phyloP scores from a whole-genome alignment of 2,329 filamentous ascomycete species.

The Nothomitra cinnamomea region DNA sequence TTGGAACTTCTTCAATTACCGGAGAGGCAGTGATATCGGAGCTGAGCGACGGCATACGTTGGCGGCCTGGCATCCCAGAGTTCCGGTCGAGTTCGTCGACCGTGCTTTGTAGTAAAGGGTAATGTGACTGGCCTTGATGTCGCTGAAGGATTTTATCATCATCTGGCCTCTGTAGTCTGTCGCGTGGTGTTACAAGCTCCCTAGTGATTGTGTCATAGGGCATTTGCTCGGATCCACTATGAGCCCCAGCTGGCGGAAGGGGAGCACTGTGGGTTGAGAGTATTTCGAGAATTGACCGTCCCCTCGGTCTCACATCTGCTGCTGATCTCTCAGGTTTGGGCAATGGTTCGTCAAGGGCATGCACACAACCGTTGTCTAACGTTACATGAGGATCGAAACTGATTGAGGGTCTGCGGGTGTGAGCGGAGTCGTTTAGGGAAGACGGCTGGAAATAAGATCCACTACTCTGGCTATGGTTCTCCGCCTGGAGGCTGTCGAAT shows the following conservation, averaged over 20 bases:
- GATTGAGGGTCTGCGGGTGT: conserved; percentile 13
- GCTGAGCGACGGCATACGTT: conserved; percentile 12
- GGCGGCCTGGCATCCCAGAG: conserved; percentile 4
- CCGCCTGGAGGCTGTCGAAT: not conserved
- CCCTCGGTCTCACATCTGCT: not conserved
- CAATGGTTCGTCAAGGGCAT: conserved; percentile 5
- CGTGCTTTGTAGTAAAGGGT: not conserved
- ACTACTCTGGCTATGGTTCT: not conserved
- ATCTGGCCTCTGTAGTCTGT: not conserved
- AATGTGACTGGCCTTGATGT: not conserved
- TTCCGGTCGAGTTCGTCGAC: not conserved
- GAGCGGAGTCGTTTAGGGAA: not conserved
- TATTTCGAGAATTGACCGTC: not conserved
- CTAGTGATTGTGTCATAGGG: conserved; percentile 1
- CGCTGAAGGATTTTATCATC: not conserved
- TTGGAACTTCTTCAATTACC: conserved; percentile 11
- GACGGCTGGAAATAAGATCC: not conserved
- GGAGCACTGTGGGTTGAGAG: not conserved
- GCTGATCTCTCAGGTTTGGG: not conserved
- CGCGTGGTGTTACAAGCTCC: not conserved
- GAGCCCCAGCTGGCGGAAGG: not conserved
- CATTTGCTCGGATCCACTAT: not conserved
- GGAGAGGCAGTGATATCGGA: conserved; percentile 13
- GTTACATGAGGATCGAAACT: conserved; percentile 15
- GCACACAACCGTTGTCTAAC: conserved; percentile 12